These are phyloP conservation scores for Saccharomyces hybrid DNA, from an alignment of 1,139 yeast genomes.

Conservation along the genomic window DNA sequence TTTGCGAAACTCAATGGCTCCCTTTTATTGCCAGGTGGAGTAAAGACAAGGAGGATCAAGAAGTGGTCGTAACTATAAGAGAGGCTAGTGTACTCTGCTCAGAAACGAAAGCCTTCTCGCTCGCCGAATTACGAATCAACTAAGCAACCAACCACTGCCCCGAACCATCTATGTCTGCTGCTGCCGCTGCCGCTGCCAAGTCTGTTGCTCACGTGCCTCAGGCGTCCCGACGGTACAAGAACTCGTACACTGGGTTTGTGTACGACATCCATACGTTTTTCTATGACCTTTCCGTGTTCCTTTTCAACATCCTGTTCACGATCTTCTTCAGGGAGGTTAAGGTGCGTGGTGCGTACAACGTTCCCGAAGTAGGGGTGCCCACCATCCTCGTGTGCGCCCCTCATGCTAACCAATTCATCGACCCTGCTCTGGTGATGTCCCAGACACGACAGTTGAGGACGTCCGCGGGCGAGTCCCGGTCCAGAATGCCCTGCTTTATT, in stretches of 20 bases:
- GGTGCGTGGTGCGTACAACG: slow-evolving; percentile 58
- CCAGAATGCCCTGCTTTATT: slow-evolving; percentile 45
- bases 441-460: slow-evolving; percentile 37
- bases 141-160: neutral
- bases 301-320: slow-evolving; percentile 16
- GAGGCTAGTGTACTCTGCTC: no score
- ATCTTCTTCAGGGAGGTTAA: slow-evolving; percentile 61
- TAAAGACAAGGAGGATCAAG: neutral
- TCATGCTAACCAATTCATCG: slow-evolving; percentile 75
- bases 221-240: slow-evolving; percentile 6
- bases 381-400: slow-evolving; percentile 74
- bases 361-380: slow-evolving; percentile 54
- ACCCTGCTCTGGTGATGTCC: slow-evolving; percentile 56
- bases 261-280: slow-evolving; percentile 12
- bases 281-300: slow-evolving; percentile 17
- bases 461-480: slow-evolving; percentile 15
- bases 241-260: slow-evolving; percentile 11
- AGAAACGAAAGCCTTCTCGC: no score
- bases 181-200: neutral
- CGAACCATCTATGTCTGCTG: neutral
- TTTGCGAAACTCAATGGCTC: neutral
- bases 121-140: neutral
- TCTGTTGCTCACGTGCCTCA: slow-evolving; percentile 9
- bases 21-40: neutral
- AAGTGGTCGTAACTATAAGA: neutral